Percentiles rank a stretch among this genome's conserved stretches.
Evolutionary conservation across 2,329 filamentous ascomycete species (phyloP).

Genomic region (Xylaria sp.): DNA sequence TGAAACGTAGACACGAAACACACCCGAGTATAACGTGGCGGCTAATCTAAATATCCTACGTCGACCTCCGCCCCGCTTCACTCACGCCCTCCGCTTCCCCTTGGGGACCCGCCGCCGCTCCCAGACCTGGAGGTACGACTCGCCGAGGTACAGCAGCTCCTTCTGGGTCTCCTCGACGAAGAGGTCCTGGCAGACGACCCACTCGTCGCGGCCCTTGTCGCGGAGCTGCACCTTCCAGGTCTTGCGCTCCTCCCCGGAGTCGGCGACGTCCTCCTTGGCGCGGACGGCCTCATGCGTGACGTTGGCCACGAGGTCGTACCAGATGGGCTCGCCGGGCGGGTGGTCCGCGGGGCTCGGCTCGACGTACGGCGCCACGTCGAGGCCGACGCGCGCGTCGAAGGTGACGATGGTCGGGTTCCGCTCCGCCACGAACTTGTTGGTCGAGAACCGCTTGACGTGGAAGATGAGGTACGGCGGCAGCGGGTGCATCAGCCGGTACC

Average conservation of each 20-base stretch:
- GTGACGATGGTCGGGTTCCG: conserved; percentile 98
- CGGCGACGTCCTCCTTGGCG: conserved; percentile 80
- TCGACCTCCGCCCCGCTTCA: background rate
- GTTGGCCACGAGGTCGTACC: conserved; percentile 95
- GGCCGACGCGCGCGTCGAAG: conserved; percentile 76
- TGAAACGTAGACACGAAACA: background rate
- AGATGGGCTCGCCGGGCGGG: conserved; percentile 77
- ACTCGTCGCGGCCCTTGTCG: conserved; percentile 80
- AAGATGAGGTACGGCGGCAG: conserved; percentile 89
- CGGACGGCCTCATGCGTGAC: conserved; percentile 85
- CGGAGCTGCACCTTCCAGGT: conserved; percentile 92
- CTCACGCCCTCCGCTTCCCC: conserved; percentile 42
- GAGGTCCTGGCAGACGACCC: conserved; percentile 92
- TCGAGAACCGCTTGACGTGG: conserved; percentile 95
- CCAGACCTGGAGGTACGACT: conserved; percentile 97
- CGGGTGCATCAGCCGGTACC: conserved; percentile 87
- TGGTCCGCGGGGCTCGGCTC: conserved; percentile 78
- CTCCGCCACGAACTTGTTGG: conserved; percentile 95
- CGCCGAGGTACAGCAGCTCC: conserved; percentile 88
- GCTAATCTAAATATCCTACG: background rate
- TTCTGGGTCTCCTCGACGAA: conserved; percentile 88
- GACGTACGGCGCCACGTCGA: conserved; percentile 89
- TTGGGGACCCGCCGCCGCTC: conserved; percentile 70
- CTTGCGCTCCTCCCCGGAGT: conserved; percentile 82
- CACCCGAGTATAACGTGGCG: background rate